Evolutionary conservation across 1,284 basidiomycete species (phyloP).

Genomic region (Cutaneotrichosporon sp.): DNA sequence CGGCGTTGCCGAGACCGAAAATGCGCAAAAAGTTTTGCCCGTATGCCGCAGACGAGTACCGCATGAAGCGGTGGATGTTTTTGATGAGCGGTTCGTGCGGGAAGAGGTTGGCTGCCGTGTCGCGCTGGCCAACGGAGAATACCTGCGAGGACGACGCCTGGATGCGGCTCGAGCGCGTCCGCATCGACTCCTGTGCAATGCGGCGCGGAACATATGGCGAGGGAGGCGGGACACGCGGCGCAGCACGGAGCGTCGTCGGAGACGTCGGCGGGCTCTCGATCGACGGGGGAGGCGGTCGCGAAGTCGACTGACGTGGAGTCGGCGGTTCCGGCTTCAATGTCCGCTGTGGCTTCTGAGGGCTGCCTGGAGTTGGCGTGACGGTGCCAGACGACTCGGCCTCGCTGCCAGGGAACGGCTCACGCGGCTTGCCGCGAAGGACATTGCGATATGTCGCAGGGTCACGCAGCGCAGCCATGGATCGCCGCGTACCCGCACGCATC

Average conservation of each 20-base stretch:
- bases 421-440: background rate
- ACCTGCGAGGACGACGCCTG: slow-evolving; percentile 17
- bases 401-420: slow-evolving; percentile 4
- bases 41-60: slow-evolving; percentile 51
- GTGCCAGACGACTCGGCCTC: slow-evolving; percentile 2
- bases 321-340: background rate
- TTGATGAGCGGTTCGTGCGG: slow-evolving; percentile 48
- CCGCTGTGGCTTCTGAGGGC: background rate
- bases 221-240: slow-evolving; percentile 11
- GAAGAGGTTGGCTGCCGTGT: slow-evolving; percentile 34
- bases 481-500: background rate
- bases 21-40: slow-evolving; percentile 51
- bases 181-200: slow-evolving; percentile 13
- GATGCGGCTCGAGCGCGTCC: slow-evolving; percentile 18
- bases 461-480: background rate
- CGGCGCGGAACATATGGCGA: slow-evolving; percentile 13
- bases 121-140: slow-evolving; percentile 4
- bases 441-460: background rate
- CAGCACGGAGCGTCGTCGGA: background rate
- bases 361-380: background rate
- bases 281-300: too few relatives aligned
- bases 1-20: slow-evolving; percentile 48
- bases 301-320: too few relatives aligned
- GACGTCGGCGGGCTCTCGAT: slow-evolving; percentile 4
- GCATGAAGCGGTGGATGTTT: slow-evolving; percentile 52